Evolutionary conservation across 306 rosid species (phyloP).

Genomic region (Acmispon strigosus): DNA sequence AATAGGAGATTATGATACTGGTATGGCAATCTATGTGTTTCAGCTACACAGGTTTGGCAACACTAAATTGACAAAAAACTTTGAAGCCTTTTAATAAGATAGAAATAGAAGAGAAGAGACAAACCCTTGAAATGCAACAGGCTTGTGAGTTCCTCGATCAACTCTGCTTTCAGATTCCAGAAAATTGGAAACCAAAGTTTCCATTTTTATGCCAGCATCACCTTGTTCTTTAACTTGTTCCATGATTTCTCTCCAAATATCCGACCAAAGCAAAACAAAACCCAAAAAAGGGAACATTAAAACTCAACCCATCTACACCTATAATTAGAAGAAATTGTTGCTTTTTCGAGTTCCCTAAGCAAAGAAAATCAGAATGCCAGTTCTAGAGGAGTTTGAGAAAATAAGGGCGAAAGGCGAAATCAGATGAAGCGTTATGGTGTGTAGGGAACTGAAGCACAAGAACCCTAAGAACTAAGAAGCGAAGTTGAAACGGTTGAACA

Average conservation of each 20-base stretch:
- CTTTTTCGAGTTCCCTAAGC: neutral
- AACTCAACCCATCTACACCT: neutral
- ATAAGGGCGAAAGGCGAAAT: neutral
- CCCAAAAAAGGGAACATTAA: neutral
- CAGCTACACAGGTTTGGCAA: neutral
- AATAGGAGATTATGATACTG: too few species aligned
- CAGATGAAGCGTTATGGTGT: conserved; percentile 17
- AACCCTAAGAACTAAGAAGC: too few species aligned
- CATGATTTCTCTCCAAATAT: neutral
- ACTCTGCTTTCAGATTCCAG: too few species aligned
- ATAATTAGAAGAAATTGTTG: neutral
- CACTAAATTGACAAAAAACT: neutral
- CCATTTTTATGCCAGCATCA: neutral
- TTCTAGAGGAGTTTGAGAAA: too few species aligned
- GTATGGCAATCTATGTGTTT: too few species aligned
- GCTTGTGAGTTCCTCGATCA: too few species aligned
- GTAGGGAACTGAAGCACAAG: neutral
- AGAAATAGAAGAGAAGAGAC: neutral
- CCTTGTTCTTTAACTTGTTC: conserved; percentile 3
- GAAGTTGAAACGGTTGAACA: too few species aligned
- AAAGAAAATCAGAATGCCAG: too few species aligned
- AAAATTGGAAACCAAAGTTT: neutral
- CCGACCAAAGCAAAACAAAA: neutral
- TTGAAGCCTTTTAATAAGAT: neutral
- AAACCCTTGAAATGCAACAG: neutral